A percentile compares a stretch with the other conserved stretches of the same genome.
Evolutionary conservation across 257 asterid species (phyloP).

Genomic region (Solanum etuberosum): DNA sequence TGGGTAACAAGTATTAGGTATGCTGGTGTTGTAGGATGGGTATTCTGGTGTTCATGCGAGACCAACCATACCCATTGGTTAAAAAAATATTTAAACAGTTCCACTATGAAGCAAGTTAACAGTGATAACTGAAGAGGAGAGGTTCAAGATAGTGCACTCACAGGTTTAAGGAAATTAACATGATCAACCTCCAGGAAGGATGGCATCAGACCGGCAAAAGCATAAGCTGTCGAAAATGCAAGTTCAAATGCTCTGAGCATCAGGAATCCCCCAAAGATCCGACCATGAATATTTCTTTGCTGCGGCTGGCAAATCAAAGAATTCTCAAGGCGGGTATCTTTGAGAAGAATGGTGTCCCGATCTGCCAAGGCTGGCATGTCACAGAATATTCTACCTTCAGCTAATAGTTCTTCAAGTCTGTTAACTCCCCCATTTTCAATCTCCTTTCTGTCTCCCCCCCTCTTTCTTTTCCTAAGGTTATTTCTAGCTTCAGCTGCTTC

Average conservation of each 20-base stretch:
- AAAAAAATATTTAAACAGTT: not conserved
- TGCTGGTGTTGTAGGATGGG: not conserved
- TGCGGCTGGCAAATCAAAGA: constrained; percentile 97
- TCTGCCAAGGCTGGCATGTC: constrained; percentile 98
- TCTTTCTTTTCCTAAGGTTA: constrained; percentile 53
- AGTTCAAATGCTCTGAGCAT: constrained; percentile 89
- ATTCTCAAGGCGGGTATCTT: constrained; percentile 83
- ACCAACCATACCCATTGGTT: not conserved
- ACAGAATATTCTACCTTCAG: constrained; percentile 86
- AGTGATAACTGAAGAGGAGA: not conserved
- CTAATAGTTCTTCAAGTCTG: constrained; percentile 46
- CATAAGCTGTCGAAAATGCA: constrained; percentile 81
- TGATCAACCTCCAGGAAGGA: constrained; percentile 88
- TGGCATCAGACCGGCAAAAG: constrained; percentile 96
- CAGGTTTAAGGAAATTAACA: constrained; percentile 91
- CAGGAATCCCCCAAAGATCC: constrained; percentile 92
- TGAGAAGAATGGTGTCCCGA: constrained; percentile 85
- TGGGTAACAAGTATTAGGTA: not conserved
- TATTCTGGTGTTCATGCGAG: not conserved
- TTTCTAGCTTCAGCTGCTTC: constrained; percentile 78
- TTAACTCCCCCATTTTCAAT: constrained; percentile 47
- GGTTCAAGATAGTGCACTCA: constrained; percentile 15
- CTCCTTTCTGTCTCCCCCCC: constrained; percentile 27
- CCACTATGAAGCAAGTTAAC: not conserved
- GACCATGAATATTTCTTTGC: constrained; percentile 93